Base-by-base conservation (phyloP, 306 rosid genomes). In the Leucaena leucocephala region DNA sequence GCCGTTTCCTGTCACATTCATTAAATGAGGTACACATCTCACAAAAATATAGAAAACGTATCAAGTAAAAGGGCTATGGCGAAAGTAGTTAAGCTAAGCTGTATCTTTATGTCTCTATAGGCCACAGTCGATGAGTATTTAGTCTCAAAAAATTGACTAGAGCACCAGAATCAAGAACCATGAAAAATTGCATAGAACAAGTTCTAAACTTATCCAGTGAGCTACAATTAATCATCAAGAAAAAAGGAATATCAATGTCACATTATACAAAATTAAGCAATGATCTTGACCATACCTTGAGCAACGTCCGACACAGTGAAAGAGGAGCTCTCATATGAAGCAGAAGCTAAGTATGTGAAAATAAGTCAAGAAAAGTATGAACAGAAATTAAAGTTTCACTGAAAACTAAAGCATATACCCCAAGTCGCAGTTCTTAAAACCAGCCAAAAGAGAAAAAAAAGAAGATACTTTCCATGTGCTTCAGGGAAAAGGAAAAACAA, bases 291-390 rank as follows among this genome's bases (percentile, higher is more conserved):
- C 48, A 39, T 88, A 95, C 98, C 98, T 91, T 89, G 95, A 82
- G 98, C 90, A 83, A 90, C 94, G 84, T 95, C 98, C 98, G 97
- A 95, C 79, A 95, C 86, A 57, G 95, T 86, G 84, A 92, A 92
- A 48, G 96, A 86, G 59, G 96, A 90, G 86, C 98, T 87, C 85
- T 88, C 97, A 63, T 85, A 91, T 55, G 98, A 92, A 54, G 92
- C 98, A 72, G 98, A 88, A 61, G 98, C 98, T 79, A 95, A 81
- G 88, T 86, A 92, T 80, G 98, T 95, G 74, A 42, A 76, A 68
- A 69, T 19, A 72, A 42, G 91, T 95, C 79, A 95, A 95, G 90
- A 85, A 92, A 86, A 80, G 33, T 44, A 40, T 4, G 49, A 40
- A 67, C 15, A 35, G 74, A 64, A 40, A 63, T 19, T 43, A 44